phyloP scores from a whole-genome alignment of 1,139 yeast genomes.

The Yamadazyma jaroonii region DNA sequence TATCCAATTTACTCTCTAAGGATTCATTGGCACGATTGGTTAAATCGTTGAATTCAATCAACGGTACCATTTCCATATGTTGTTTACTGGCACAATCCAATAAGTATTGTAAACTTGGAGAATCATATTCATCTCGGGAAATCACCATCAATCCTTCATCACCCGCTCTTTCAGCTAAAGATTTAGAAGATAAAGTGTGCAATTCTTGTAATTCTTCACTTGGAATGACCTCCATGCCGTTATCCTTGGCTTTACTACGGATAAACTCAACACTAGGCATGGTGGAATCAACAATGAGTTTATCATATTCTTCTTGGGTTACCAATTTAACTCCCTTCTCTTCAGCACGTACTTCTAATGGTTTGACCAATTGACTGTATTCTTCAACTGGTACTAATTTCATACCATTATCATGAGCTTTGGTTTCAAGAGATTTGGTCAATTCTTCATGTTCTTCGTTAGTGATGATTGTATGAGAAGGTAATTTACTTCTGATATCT shows the following conservation, averaged over 20 bases:
- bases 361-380: slow-evolving; percentile 10
- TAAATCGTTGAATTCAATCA: slow-evolving; percentile 15
- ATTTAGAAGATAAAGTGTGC: slow-evolving; percentile 15
- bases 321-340: slow-evolving; percentile 24
- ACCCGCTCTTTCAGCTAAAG: slow-evolving; percentile 19
- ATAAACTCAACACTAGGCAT: slow-evolving; percentile 37
- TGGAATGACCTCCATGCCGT: slow-evolving; percentile 29
- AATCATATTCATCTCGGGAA: slow-evolving; percentile 18
- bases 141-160: slow-evolving; percentile 27
- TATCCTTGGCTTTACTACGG: slow-evolving; percentile 22
- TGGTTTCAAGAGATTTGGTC: slow-evolving; percentile 8
- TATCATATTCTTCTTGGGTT: slow-evolving; percentile 26
- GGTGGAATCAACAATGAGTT: slow-evolving; percentile 31
- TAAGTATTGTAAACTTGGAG: slow-evolving; percentile 24
- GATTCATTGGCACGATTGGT: slow-evolving; percentile 15
- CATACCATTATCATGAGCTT: slow-evolving; percentile 1
- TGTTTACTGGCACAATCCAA: slow-evolving; percentile 17
- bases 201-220: slow-evolving; percentile 22
- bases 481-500: slow-evolving; percentile 26
- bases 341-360: slow-evolving; percentile 23
- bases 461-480: slow-evolving; percentile 9
- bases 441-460: slow-evolving; percentile 12
- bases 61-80: slow-evolving; percentile 18
- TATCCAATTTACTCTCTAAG: slow-evolving; percentile 23
- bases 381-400: slow-evolving; percentile 9